phyloP scores from a whole-genome alignment of 306 rosid species.

The Fragaria iinumae region DNA sequence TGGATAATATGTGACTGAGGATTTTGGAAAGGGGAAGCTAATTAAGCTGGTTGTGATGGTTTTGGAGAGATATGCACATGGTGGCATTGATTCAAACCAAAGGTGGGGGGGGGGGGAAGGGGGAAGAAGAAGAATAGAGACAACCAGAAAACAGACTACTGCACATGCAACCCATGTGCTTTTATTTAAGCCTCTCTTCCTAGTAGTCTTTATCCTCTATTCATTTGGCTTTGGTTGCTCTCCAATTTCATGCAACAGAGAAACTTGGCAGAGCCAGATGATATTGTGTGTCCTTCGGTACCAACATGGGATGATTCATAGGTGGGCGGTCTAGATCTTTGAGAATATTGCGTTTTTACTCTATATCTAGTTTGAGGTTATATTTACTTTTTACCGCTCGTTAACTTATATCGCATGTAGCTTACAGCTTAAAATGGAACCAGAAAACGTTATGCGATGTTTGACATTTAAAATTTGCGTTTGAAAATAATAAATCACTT shows the following conservation, averaged over 20 bases:
- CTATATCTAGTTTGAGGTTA: too few species aligned
- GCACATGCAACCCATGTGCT: constrained; percentile 30
- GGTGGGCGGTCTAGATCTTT: background rate
- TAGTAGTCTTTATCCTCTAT: background rate
- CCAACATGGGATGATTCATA: background rate
- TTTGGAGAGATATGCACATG: constrained; percentile 8
- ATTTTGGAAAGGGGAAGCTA: background rate
- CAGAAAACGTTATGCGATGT: background rate
- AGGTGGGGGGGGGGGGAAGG: background rate
- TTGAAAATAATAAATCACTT: too few species aligned
- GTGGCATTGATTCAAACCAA: constrained; percentile 18
- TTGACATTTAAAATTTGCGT: background rate
- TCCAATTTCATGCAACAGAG: background rate
- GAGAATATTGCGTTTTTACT: background rate
- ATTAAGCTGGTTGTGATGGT: background rate
- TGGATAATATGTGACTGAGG: background rate
- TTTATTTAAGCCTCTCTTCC: constrained; percentile 14
- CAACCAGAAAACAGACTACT: background rate
- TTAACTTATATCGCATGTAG: background rate
- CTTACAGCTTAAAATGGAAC: too few species aligned
- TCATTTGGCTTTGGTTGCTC: background rate
- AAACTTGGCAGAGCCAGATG: background rate
- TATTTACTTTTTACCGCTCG: background rate
- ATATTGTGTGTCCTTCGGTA: background rate
- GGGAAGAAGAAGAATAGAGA: background rate